A percentile compares a stretch with the other conserved stretches of the same genome.
These are phyloP conservation scores for Anastatica hierochuntica DNA, from an alignment of 345 rosid genomes.

Conservation along the genomic window DNA sequence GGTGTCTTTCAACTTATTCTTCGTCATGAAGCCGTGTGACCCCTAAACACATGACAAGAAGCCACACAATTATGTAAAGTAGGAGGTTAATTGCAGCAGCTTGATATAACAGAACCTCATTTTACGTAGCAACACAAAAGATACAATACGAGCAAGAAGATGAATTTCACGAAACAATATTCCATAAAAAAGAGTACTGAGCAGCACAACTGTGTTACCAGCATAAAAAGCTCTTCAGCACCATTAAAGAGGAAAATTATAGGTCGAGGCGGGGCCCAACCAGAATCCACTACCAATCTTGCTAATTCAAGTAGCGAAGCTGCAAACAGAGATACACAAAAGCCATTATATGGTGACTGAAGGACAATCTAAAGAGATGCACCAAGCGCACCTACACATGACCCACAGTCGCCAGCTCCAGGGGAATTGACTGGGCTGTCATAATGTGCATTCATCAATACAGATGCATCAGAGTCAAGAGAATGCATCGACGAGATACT, in stretches of 20 bases:
- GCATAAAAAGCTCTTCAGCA: slow-evolving; percentile 87
- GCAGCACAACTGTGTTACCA: slow-evolving; percentile 35
- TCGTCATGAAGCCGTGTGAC: slow-evolving; percentile 89
- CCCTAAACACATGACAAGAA: slow-evolving; percentile 52
- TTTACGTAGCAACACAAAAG: slow-evolving; percentile 7
- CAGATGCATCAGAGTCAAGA: slow-evolving; percentile 58
- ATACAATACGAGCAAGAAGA: neutral
- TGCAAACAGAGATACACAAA: slow-evolving; percentile 30
- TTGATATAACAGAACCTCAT: slow-evolving; percentile 2
- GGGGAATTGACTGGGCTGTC: slow-evolving; percentile 89
- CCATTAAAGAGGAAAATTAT: slow-evolving; percentile 90
- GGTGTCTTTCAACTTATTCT: slow-evolving; percentile 71
- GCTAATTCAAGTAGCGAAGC: slow-evolving; percentile 88
- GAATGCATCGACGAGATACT: slow-evolving; percentile 72
- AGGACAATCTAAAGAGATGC: neutral
- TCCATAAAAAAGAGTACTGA: slow-evolving; percentile 2
- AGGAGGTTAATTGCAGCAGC: slow-evolving; percentile 4
- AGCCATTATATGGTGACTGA: slow-evolving; percentile 6
- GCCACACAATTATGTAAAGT: slow-evolving; percentile 1
- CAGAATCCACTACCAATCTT: slow-evolving; percentile 70
- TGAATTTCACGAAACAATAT: neutral
- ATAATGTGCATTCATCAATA: slow-evolving; percentile 89
- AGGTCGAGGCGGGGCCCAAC: slow-evolving; percentile 80
- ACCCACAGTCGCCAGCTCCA: slow-evolving; percentile 96
- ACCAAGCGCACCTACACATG: slow-evolving; percentile 75